Conservation (phyloP, 345 rosid species). For the Conringia planisiliqua region DNA sequence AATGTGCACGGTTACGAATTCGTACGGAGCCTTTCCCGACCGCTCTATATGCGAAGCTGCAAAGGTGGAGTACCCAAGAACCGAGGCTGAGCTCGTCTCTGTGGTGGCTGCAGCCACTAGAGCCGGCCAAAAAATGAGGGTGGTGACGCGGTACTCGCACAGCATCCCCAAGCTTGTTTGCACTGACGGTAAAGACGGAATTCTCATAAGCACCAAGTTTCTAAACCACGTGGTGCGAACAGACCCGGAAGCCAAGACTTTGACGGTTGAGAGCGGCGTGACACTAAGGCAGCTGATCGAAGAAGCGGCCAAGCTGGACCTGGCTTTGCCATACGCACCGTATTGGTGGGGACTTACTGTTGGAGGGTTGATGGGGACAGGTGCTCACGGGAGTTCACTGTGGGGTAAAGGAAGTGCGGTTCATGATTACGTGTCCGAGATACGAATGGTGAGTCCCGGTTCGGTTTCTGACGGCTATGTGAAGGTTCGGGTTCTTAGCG, state of each 20-base stretch:
- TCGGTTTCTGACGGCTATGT: background rate
- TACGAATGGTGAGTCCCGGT: background rate
- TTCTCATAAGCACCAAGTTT: conserved; percentile 69
- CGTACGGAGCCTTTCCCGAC: conserved; percentile 72
- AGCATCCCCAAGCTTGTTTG: conserved; percentile 78
- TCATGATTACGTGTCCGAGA: background rate
- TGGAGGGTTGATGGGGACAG: conserved; percentile 73
- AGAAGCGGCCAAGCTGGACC: conserved; percentile 54
- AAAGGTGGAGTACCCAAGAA: conserved; percentile 51
- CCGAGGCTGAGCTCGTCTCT: conserved; percentile 53
- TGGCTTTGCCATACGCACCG: conserved; percentile 73
- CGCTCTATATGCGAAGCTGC: conserved; percentile 55
- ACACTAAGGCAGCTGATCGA: conserved; percentile 57
- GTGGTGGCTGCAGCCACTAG: conserved; percentile 54
- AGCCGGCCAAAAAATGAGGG: conserved; percentile 56
- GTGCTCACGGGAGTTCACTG: conserved; percentile 87
- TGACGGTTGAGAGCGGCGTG: conserved; percentile 68
- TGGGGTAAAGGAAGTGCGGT: conserved; percentile 70
- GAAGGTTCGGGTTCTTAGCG: background rate
- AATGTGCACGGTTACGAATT: conserved; percentile 65
- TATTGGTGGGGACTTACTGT: conserved; percentile 92
- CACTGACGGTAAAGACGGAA: conserved; percentile 54
- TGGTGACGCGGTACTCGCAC: conserved; percentile 57
- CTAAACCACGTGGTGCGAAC: conserved; percentile 37
- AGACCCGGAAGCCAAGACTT: conserved; percentile 35